These are phyloP conservation scores for Dalbergia cultrata DNA, from an alignment of 306 rosid genomes.

Conservation along the genomic window DNA sequence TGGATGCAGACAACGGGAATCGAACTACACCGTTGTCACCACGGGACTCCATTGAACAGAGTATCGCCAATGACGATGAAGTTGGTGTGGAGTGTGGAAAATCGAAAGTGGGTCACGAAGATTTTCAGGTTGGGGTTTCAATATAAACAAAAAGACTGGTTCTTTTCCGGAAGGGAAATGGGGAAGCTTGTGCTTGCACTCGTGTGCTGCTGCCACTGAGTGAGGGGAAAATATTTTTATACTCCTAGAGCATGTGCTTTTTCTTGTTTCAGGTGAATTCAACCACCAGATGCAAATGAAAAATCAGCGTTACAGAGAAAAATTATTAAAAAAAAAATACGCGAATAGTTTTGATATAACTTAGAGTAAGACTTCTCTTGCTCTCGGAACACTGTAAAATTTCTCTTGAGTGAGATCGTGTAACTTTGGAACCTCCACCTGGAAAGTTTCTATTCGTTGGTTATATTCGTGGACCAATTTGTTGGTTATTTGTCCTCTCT, in stretches of 20 bases:
- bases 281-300: no score
- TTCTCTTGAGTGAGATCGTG: not conserved
- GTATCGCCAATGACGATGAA: not conserved
- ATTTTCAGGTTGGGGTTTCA: not conserved
- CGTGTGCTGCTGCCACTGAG: no score
- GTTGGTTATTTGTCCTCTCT: no score
- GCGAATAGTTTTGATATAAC: no score
- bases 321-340: no score
- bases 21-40: slow-evolving; percentile 59
- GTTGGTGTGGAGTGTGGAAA: not conserved
- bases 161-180: not conserved
- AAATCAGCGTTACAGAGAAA: no score
- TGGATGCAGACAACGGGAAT: slow-evolving; percentile 68
- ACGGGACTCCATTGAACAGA: slow-evolving; percentile 15
- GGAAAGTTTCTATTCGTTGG: not conserved
- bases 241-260: no score
- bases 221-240: no score
- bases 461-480: not conserved
- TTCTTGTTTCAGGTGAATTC: no score
- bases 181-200: not conserved
- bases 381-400: no score
- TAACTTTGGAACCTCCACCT: not conserved
- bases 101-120: not conserved
- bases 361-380: no score
- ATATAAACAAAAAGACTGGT: not conserved